Evolutionary conservation across 495 filamentous ascomycete species (phyloP).

Genomic region (Penicillium manginii): DNA sequence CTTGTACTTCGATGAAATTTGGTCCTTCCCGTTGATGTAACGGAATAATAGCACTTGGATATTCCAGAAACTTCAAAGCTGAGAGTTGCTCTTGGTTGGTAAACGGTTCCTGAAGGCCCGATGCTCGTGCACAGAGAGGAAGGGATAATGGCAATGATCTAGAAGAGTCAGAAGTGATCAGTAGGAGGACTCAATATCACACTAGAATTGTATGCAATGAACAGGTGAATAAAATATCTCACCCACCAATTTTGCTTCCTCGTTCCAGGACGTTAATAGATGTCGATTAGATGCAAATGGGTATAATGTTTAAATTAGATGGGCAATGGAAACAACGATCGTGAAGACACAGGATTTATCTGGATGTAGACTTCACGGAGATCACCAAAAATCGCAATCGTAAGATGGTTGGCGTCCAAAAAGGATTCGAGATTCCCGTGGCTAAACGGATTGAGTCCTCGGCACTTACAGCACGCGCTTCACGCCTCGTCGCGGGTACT

Average conservation of each 20-base stretch:
- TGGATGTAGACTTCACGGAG: not conserved
- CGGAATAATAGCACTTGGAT: not conserved
- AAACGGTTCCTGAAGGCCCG: not conserved
- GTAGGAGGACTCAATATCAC: not conserved
- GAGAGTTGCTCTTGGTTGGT: not conserved
- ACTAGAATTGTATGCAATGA: not conserved
- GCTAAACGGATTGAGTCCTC: constrained; percentile 12
- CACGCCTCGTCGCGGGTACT: constrained; percentile 19
- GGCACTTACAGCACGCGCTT: constrained; percentile 14
- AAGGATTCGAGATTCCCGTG: constrained; percentile 4
- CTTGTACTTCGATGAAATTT: not conserved
- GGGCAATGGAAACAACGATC: not conserved
- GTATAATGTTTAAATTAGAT: not conserved
- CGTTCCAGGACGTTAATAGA: not conserved
- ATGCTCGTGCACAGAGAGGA: not conserved
- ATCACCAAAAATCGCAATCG: not conserved
- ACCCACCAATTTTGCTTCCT: not conserved
- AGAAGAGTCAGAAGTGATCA: not conserved
- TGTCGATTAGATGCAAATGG: not conserved
- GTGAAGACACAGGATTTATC: not conserved
- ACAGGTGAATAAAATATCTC: not conserved
- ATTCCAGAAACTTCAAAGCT: not conserved
- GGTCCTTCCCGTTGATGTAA: not conserved
- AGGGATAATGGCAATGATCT: not conserved
- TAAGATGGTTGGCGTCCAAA: not conserved